phyloP scores from a whole-genome alignment of 345 rosid genomes.

The Moricandia arvensis region DNA sequence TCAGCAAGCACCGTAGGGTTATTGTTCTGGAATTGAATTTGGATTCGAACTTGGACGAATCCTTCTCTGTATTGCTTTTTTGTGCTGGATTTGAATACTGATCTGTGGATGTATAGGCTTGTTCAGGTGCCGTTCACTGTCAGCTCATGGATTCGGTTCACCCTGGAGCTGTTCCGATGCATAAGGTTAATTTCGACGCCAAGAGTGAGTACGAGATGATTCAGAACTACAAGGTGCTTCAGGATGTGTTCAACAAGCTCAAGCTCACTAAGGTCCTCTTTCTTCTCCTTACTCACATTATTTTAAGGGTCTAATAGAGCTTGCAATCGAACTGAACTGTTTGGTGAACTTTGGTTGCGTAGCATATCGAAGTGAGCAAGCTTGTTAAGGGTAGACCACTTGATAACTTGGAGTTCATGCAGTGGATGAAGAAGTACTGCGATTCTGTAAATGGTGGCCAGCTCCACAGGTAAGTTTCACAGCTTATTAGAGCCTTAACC shows the following conservation, averaged over 20 bases:
- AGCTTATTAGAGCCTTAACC: not conserved
- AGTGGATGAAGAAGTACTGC: conserved; percentile 96
- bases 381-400: conserved; percentile 94
- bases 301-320: not conserved
- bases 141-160: conserved; percentile 91
- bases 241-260: conserved; percentile 94
- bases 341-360: conserved; percentile 12
- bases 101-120: conserved; percentile 52
- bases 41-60: not conserved
- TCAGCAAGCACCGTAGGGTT: not conserved
- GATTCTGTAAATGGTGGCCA: conserved; percentile 78
- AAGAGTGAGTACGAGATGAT: conserved; percentile 98
- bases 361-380: conserved; percentile 94
- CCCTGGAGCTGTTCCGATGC: conserved; percentile 94
- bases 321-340: conserved; percentile 1
- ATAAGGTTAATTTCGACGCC: conserved; percentile 95
- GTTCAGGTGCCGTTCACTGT: conserved; percentile 90
- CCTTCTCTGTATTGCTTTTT: not conserved
- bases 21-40: not conserved
- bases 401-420: conserved; percentile 97
- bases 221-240: conserved; percentile 93
- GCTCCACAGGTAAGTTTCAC: conserved; percentile 46
- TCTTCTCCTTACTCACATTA: not conserved
- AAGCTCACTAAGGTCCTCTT: conserved; percentile 80
- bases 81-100: conserved; percentile 7